Evolutionary conservation across 2,329 filamentous ascomycete species (phyloP).

Genomic region (Sclerotinia glacialis): DNA sequence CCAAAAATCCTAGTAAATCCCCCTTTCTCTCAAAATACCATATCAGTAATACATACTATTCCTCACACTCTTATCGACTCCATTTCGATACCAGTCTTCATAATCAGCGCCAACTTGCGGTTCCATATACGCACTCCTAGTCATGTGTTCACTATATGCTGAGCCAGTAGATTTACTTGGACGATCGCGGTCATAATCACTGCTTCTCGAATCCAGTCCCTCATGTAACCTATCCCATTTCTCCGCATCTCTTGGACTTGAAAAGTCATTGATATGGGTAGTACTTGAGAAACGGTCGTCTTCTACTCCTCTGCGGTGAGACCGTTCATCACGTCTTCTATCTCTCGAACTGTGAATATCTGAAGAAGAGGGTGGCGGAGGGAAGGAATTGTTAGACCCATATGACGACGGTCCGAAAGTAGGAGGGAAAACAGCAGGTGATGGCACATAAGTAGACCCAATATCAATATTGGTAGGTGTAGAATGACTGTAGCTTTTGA

Average conservation of each 20-base stretch:
- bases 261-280: constrained; percentile 30
- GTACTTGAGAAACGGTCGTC: constrained; percentile 29
- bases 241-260: constrained; percentile 37
- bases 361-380: constrained; percentile 33
- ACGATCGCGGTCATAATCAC: constrained; percentile 19
- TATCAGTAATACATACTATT: constrained; percentile 20
- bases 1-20: neutral
- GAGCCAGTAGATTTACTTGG: constrained; percentile 8
- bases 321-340: constrained; percentile 30
- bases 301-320: constrained; percentile 27
- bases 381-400: constrained; percentile 30
- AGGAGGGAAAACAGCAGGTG: constrained; percentile 20
- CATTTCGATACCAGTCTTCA: constrained; percentile 24
- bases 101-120: constrained; percentile 10
- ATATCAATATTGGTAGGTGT: constrained; percentile 32
- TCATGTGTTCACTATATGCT: constrained; percentile 10
- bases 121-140: constrained; percentile 15
- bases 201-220: constrained; percentile 12
- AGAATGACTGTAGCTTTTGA: constrained; percentile 35
- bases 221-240: constrained; percentile 35
- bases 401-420: constrained; percentile 28
- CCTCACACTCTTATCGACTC: constrained; percentile 5
- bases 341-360: constrained; percentile 23
- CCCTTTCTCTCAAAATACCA: neutral
- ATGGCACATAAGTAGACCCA: constrained; percentile 23